Conservation (phyloP, 768 basidiomycete species). For the Podaxis sp. region DNA sequence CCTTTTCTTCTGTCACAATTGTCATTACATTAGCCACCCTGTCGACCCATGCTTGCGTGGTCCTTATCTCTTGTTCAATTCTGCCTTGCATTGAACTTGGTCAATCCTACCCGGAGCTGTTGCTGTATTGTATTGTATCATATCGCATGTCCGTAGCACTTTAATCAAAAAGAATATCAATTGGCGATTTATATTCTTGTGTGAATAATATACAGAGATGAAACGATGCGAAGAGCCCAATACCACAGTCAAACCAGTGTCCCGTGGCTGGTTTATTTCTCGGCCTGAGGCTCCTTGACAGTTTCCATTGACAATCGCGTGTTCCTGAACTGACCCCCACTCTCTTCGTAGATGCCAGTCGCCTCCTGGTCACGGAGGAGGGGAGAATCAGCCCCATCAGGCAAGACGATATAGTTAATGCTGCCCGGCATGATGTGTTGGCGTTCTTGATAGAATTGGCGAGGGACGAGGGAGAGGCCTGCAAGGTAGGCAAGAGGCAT, state of each 20-base stretch:
- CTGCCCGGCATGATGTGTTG: constrained; percentile 17
- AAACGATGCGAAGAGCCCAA: too few species aligned
- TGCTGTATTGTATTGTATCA: constrained; percentile 12
- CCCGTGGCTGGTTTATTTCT: background rate
- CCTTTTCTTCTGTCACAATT: background rate
- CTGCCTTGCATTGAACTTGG: background rate
- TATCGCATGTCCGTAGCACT: constrained; percentile 11
- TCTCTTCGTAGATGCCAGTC: constrained; percentile 4
- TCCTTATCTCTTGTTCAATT: background rate
- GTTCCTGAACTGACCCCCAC: constrained; percentile 3
- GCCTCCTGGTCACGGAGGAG: constrained; percentile 21
- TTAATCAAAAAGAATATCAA: background rate
- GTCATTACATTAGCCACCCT: background rate
- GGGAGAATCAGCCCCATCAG: constrained; percentile 18
- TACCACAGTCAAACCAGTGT: too few species aligned
- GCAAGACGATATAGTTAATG: constrained; percentile 27
- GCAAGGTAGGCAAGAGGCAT: constrained; percentile 44
- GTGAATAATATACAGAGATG: constrained; percentile 3
- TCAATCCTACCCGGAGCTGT: background rate
- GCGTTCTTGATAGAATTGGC: constrained; percentile 43
- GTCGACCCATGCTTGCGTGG: background rate
- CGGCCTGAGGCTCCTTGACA: background rate
- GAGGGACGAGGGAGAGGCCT: constrained; percentile 41
- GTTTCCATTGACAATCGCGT: constrained; percentile 3
- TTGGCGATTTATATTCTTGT: background rate